Evolutionary conservation across 2,329 filamentous ascomycete genomes (phyloP).

Genomic region (Arthrinium puccinioides): DNA sequence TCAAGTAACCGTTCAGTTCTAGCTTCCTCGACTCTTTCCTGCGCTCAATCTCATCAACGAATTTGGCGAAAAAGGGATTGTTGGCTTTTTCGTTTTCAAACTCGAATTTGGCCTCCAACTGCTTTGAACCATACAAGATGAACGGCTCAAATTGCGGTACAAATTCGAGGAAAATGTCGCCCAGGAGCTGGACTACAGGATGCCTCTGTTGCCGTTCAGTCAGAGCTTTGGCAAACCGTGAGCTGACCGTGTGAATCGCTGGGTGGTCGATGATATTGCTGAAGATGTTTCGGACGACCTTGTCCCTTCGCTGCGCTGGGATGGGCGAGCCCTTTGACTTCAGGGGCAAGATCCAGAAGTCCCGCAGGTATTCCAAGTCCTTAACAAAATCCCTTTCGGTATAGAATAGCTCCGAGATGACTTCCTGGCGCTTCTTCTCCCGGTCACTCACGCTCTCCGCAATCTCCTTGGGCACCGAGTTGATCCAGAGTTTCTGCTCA

Average conservation of each 20-base stretch:
- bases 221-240: conserved; percentile 76
- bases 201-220: conserved; percentile 86
- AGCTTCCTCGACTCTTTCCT: conserved; percentile 95
- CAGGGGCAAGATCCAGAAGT: conserved; percentile 97
- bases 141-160: conserved; percentile 93
- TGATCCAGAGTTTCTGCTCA: conserved; percentile 99
- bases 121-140: conserved; percentile 91
- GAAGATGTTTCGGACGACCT: conserved; percentile 90
- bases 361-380: conserved; percentile 91
- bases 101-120: conserved; percentile 94
- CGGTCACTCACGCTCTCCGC: conserved; percentile 82
- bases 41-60: conserved; percentile 93
- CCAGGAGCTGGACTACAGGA: conserved; percentile 81
- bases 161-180: conserved; percentile 89
- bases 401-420: conserved; percentile 98
- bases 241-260: conserved; percentile 83
- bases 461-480: conserved; percentile 91
- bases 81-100: conserved; percentile 92
- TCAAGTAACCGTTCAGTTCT: conserved; percentile 94
- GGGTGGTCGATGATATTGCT: conserved; percentile 83
- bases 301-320: conserved; percentile 77
- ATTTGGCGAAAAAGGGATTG: conserved; percentile 79
- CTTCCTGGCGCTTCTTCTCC: conserved; percentile 96
- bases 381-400: conserved; percentile 98
- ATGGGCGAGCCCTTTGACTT: conserved; percentile 79